Evolutionary conservation across 2,329 filamentous ascomycete species (phyloP).

Genomic region (Xylaria sp.): DNA sequence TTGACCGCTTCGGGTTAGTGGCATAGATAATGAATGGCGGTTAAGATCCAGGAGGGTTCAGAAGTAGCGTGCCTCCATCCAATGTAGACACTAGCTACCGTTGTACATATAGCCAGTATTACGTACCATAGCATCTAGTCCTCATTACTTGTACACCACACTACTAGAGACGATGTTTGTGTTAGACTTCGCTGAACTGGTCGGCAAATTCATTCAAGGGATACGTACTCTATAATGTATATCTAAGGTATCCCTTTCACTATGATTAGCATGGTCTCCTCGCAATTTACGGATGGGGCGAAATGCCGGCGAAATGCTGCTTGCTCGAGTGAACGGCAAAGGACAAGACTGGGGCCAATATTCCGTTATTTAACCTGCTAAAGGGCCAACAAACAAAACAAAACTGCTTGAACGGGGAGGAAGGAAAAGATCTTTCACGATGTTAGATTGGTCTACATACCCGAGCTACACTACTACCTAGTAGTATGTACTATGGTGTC

Average conservation of each 20-base stretch:
- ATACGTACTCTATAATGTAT: neutral
- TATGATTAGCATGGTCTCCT: neutral
- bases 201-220: neutral
- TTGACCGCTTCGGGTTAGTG: conserved; percentile 20
- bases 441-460: neutral
- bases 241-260: neutral
- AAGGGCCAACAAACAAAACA: neutral
- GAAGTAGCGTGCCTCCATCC: neutral
- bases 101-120: neutral
- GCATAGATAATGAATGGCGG: conserved; percentile 5
- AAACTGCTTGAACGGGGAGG: neutral
- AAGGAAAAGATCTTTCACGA: conserved; percentile 4
- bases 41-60: conserved; percentile 16
- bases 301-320: neutral
- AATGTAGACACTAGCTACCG: too few relatives aligned
- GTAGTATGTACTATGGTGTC: neutral
- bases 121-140: neutral
- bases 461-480: neutral
- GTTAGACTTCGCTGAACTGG: neutral
- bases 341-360: conserved; percentile 15
- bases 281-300: conserved; percentile 4
- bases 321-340: conserved; percentile 4
- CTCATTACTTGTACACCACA: too few relatives aligned
- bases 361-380: conserved; percentile 18
- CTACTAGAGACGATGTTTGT: neutral